Conservation (phyloP, 2,329 filamentous ascomycete genomes). For the Tympanopsis confertula region DNA sequence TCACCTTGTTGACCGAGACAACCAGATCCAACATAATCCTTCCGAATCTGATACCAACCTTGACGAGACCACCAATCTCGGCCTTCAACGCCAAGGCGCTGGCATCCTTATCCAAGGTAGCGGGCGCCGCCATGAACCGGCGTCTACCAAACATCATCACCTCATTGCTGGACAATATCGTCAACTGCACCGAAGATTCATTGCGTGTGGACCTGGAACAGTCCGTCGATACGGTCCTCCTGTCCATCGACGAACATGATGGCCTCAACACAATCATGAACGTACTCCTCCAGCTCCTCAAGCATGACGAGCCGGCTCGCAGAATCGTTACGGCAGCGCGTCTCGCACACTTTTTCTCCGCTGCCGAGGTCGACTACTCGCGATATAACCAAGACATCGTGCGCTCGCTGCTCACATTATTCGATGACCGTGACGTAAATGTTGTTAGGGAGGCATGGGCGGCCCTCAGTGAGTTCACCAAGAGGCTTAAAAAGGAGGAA, state of each 20-base stretch:
- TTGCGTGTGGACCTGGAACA: constrained; percentile 62
- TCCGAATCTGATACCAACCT: constrained; percentile 86
- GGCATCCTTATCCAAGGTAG: constrained; percentile 84
- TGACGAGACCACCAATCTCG: constrained; percentile 80
- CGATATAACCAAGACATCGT: constrained; percentile 94
- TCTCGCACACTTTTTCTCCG: constrained; percentile 74
- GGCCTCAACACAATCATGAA: constrained; percentile 94
- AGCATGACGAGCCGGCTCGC: constrained; percentile 82
- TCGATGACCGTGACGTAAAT: constrained; percentile 71
- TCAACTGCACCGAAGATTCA: constrained; percentile 63
- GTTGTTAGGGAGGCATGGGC: constrained; percentile 87
- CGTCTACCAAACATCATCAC: constrained; percentile 84
- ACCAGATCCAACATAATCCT: constrained; percentile 92
- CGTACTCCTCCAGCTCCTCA: constrained; percentile 74
- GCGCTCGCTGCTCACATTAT: constrained; percentile 76
- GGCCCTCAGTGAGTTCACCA: constrained; percentile 77
- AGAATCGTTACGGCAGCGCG: constrained; percentile 69
- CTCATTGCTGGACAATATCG: constrained; percentile 84
- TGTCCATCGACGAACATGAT: constrained; percentile 91
- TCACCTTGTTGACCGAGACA: constrained; percentile 87
- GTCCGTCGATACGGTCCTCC: constrained; percentile 79
- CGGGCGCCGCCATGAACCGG: constrained; percentile 80
- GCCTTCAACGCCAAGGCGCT: constrained; percentile 90
- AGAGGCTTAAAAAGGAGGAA: constrained; percentile 85
- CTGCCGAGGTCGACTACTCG: constrained; percentile 77